A percentile compares a stretch with the other conserved stretches of the same genome.
phyloP scores from a whole-genome alignment of 129 eudicot genomes.

The Centella asiatica region DNA sequence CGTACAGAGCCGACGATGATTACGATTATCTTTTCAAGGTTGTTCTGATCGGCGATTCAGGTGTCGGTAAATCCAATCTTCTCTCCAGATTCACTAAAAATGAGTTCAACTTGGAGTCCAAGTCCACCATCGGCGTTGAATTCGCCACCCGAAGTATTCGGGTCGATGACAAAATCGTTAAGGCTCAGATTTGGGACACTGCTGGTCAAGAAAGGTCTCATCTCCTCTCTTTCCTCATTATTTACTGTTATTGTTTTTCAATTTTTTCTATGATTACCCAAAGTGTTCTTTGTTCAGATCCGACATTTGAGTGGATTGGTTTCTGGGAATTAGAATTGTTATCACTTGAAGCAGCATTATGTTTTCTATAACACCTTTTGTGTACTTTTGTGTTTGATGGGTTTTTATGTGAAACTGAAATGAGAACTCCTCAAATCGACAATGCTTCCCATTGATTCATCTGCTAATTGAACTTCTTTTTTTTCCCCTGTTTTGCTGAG shows the following conservation, averaged over 20 bases:
- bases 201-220: conserved; percentile 76
- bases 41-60: conserved; percentile 74
- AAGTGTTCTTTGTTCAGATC: neutral
- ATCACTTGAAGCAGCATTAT: too few species aligned
- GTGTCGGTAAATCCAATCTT: conserved; percentile 70
- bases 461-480: too few species aligned
- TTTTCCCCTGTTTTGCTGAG: too few species aligned
- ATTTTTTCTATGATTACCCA: too few species aligned
- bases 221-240: neutral
- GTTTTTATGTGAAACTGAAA: too few species aligned
- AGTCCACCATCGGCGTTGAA: conserved; percentile 81
- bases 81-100: conserved; percentile 61
- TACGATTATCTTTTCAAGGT: conserved; percentile 69
- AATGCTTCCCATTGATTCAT: neutral
- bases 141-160: conserved; percentile 72
- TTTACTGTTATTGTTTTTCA: neutral
- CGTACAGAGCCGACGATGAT: conserved; percentile 80
- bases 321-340: too few species aligned
- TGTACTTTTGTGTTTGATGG: neutral
- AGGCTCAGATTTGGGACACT: conserved; percentile 93
- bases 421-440: neutral
- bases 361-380: neutral
- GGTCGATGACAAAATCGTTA: conserved; percentile 65
- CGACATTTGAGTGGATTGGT: neutral
- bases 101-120: conserved; percentile 65